phyloP scores from a whole-genome alignment of 192 early-diverging fungal genomes.

The Backusella westeae region DNA sequence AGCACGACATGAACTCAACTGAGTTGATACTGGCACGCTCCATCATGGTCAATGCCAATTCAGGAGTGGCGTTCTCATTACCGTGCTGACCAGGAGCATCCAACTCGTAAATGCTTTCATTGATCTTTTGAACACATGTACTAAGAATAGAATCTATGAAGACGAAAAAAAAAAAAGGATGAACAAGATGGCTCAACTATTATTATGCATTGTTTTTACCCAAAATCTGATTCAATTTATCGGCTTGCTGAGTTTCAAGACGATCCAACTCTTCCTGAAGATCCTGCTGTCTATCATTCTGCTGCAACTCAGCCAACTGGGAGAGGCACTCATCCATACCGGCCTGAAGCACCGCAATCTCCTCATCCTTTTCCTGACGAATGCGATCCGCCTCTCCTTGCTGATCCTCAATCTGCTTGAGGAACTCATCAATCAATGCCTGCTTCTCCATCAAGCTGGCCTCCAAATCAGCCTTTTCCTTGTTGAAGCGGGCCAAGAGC shows the following conservation, averaged over 20 bases:
- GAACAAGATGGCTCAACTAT: not conserved
- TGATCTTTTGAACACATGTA: slow-evolving; percentile 83
- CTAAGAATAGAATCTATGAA: slow-evolving; percentile 78
- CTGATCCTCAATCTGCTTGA: slow-evolving; percentile 32
- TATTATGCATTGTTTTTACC: slow-evolving; percentile 30
- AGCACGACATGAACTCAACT: slow-evolving; percentile 56
- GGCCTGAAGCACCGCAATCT: slow-evolving; percentile 73
- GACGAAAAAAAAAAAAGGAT: slow-evolving; percentile 1
- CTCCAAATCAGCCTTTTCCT: slow-evolving; percentile 83
- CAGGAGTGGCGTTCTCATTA: slow-evolving; percentile 85
- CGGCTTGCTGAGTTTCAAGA: slow-evolving; percentile 61
- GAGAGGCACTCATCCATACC: slow-evolving; percentile 81
- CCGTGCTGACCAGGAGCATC: slow-evolving; percentile 79
- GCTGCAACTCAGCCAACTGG: slow-evolving; percentile 71
- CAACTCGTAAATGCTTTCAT: slow-evolving; percentile 87
- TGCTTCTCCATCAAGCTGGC: slow-evolving; percentile 43
- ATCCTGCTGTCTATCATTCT: slow-evolving; percentile 47
- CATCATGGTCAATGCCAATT: slow-evolving; percentile 89
- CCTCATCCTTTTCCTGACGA: slow-evolving; percentile 70
- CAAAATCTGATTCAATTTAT: slow-evolving; percentile 71
- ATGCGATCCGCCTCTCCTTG: slow-evolving; percentile 40
- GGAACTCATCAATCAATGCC: slow-evolving; percentile 44
- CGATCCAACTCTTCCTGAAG: slow-evolving; percentile 64
- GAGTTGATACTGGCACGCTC: slow-evolving; percentile 76
- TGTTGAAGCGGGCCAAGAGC: slow-evolving; percentile 77